These are phyloP conservation scores for Otatea glauca DNA, from an alignment of 176 grass and related monocot species.

Conservation along the genomic window DNA sequence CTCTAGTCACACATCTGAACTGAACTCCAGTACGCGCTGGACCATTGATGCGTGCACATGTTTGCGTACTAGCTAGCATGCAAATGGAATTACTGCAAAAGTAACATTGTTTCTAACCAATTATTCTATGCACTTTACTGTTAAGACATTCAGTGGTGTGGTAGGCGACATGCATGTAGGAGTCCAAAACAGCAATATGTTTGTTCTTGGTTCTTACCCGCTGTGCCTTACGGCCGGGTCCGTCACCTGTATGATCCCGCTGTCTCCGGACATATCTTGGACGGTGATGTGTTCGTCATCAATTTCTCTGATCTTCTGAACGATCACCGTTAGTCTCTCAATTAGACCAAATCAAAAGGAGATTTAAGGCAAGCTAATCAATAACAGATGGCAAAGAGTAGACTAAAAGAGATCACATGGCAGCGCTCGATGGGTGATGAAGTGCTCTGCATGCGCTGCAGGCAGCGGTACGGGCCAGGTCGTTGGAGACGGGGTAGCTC, in stretches of 20 bases:
- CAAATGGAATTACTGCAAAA: neutral
- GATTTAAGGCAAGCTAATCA: neutral
- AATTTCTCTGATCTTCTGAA: neutral
- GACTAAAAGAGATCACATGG: neutral
- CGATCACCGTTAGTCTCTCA: neutral
- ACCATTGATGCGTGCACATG: neutral
- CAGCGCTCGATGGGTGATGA: neutral
- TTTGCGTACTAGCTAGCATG: neutral
- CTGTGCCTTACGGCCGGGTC: neutral
- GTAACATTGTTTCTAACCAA: neutral
- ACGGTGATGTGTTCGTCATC: neutral
- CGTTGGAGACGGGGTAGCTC: conserved; percentile 22
- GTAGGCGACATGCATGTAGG: neutral
- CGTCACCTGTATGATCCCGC: conserved; percentile 31
- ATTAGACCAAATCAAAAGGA: neutral
- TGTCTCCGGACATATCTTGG: conserved; percentile 45
- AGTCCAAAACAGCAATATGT: conserved; percentile 16
- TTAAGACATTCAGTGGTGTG: neutral
- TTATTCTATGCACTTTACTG: neutral
- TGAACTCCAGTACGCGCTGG: conserved; percentile 1
- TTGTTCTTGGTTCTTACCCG: conserved; percentile 36
- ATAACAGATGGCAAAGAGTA: conserved; percentile 13
- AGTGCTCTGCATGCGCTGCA: neutral
- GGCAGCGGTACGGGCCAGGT: neutral
- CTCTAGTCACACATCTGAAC: neutral